Evolutionary conservation across 1,284 basidiomycete species (phyloP), one percentile per base, ranked within the genome.

Genomic region (Mycosarcoma maydis): DNA sequence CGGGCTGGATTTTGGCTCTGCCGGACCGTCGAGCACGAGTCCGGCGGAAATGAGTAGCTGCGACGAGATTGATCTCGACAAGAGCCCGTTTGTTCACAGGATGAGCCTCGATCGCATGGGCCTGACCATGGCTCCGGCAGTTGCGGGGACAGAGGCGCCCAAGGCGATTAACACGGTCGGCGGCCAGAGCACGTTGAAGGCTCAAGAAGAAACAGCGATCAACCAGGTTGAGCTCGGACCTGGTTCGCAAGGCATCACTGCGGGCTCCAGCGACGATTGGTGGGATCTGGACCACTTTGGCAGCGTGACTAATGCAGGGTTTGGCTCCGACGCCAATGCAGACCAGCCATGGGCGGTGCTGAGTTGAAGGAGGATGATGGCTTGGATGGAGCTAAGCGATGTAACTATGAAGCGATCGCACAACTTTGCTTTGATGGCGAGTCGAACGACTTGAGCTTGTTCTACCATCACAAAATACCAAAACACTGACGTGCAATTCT

Each of bases 1-100:
- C 43, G 69, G 64, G 54, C 69, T 72, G 64, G 69, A 72, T 60
- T 67, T 67, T 72, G 69, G 69, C 69, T 72, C 64, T 67, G 59
- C 64, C 59, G 55, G 64, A 57, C 69, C 69, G 58, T 67, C 59
- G 58, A 72, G 69, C 64, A 67, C 69, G 59, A 72, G 69, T 67
- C 69, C 69, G 64, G 59, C 69, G 58, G 69, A 64, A 67, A 54
- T 67, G 64, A 67, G 59, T 61, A 67, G 64, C 59, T 67, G 64
- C 69, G 69, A 67, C 51, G 66, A 69, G 52, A 62, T 69, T 26
- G 69, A 67, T 56, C 52, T 64, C 24, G 67, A 70, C 29, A 70
- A 70, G 52, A 70, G 67, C 56, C 67, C 67, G 47, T 64, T 64
- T 47, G 56, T 65, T 45, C 48, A 65, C 34, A 50, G 49, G 34